Evolutionary conservation across 768 basidiomycete genomes (phyloP), one percentile per base, ranked within the genome.

Genomic region (Atractiella rhizophila): DNA sequence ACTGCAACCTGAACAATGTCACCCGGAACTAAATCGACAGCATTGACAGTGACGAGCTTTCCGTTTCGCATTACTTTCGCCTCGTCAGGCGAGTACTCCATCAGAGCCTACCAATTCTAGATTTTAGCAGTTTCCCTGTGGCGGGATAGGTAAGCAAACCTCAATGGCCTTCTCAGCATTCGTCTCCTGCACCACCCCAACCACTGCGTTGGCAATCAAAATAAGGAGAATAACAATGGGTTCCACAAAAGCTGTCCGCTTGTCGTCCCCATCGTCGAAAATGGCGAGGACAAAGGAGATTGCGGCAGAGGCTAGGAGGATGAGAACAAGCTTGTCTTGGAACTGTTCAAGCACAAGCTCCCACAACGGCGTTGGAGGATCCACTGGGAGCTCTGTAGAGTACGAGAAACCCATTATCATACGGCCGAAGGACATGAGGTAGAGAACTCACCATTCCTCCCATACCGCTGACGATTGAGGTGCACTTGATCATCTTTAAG

Each of bases 141-240:
- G 23, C 13, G 40, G 35, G 18, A 35, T 12, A 21, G 21, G 28
- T 27, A 5, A 15, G 65, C 83, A 62, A 54, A 91, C 88, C 53
- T 94, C 91, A 57, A 98, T 98, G 16, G 88, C 88, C 58, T 72
- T 73, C 61, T 98, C 88, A 3, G 88, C 88, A 45, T 80, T 88
- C 12, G 76, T 76, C 61, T 98, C 88, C 60, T 98, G 88, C 34
- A 94, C 71, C 28, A 98, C 88, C 46, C 88, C 88, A 40, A 98
- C 88, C 18, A 81, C 68, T n/a, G 88, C 88, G 52, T 98, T 98
- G 34, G 86, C 85, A 28, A 96, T 65, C 39, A 98, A 71, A 54
- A 98, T 96, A 51, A 94, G 71, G 20, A 96, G 66, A 55, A 98
- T 98, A 49, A 96, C 88, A 3, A 73, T 53, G 5, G 88, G 88